Conservation (phyloP, 192 early-diverging fungal genomes). For the Coemansia nantahalensis region DNA sequence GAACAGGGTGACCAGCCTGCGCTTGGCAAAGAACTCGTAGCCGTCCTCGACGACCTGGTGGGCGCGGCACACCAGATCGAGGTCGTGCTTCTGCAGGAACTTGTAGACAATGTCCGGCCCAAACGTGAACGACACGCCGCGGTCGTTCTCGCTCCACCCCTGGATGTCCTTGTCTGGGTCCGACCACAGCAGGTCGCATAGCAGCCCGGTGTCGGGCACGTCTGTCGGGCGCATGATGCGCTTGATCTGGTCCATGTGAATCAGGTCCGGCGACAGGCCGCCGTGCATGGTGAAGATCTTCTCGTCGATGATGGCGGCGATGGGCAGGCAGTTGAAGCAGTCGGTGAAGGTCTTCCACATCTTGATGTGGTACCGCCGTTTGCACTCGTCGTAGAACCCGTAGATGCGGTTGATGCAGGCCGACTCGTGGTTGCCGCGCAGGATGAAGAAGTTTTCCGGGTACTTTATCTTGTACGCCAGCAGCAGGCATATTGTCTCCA, state of each 20-base stretch:
- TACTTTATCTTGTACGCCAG: slow-evolving; percentile 99
- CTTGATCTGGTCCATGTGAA: slow-evolving; percentile 96
- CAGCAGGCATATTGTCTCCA: slow-evolving; percentile 97
- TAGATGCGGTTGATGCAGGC: slow-evolving; percentile 97
- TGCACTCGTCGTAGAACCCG: slow-evolving; percentile 99
- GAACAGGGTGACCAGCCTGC: slow-evolving; percentile 94
- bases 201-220: slow-evolving; percentile 93
- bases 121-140: slow-evolving; percentile 95
- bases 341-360: slow-evolving; percentile 99
- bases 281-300: slow-evolving; percentile 99
- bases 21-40: slow-evolving; percentile 98
- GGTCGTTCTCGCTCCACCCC: slow-evolving; percentile 97
- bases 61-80: slow-evolving; percentile 96
- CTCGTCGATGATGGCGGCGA: slow-evolving; percentile 96
- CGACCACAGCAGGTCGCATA: slow-evolving; percentile 96
- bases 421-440: slow-evolving; percentile 98
- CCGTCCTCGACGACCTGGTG: slow-evolving; percentile 99
- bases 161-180: slow-evolving; percentile 96
- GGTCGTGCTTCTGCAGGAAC: slow-evolving; percentile 94
- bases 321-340: slow-evolving; percentile 98
- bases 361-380: slow-evolving; percentile 97
- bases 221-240: slow-evolving; percentile 97
- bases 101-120: slow-evolving; percentile 91
- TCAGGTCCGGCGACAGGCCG: slow-evolving; percentile 93
- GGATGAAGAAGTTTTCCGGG: slow-evolving; percentile 99